A percentile compares a stretch with the other conserved stretches of the same genome.
phyloP scores from a whole-genome alignment of 2,329 filamentous ascomycete genomes.

The Penicillium freii region DNA sequence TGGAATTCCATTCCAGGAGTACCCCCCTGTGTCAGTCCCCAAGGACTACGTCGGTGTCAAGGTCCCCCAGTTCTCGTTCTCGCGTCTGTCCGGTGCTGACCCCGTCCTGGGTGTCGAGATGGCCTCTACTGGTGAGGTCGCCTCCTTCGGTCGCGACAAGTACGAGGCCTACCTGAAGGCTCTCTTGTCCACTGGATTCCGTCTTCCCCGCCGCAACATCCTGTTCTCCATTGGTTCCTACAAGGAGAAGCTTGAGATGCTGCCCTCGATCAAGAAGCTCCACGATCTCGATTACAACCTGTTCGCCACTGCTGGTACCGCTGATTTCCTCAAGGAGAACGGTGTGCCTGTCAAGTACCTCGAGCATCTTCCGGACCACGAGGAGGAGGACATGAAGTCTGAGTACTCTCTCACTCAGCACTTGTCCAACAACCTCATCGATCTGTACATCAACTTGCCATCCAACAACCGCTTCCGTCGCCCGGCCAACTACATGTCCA shows the following conservation, averaged over 20 bases:
- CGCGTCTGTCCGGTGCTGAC: conserved; percentile 89
- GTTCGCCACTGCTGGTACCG: conserved; percentile 93
- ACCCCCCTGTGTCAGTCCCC: conserved; percentile 73
- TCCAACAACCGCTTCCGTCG: conserved; percentile 96
- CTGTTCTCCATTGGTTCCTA: conserved; percentile 92
- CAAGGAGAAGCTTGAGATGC: conserved; percentile 97
- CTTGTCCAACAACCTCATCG: conserved; percentile 95
- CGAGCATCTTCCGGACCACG: conserved; percentile 70
- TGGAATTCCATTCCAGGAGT: conserved; percentile 74
- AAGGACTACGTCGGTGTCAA: conserved; percentile 91
- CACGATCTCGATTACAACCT: conserved; percentile 91
- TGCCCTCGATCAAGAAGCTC: conserved; percentile 85
- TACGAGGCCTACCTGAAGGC: conserved; percentile 98
- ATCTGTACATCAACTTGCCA: conserved; percentile 98
- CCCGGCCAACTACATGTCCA: conserved; percentile 97
- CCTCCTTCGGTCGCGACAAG: conserved; percentile 92
- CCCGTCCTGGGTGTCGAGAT: conserved; percentile 97
- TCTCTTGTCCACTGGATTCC: conserved; percentile 92
- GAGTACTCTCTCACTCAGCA: conserved; percentile 98
- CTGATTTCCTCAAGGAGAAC: conserved; percentile 93
- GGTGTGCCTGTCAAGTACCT: conserved; percentile 90
- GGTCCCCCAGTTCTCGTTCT: conserved; percentile 99
- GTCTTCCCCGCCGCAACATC: conserved; percentile 91
- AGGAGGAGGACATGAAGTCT: conserved; percentile 80
- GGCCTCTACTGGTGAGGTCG: conserved; percentile 97